Base-by-base conservation (phyloP, 768 basidiomycete species). In the Heimioporus sp. region DNA sequence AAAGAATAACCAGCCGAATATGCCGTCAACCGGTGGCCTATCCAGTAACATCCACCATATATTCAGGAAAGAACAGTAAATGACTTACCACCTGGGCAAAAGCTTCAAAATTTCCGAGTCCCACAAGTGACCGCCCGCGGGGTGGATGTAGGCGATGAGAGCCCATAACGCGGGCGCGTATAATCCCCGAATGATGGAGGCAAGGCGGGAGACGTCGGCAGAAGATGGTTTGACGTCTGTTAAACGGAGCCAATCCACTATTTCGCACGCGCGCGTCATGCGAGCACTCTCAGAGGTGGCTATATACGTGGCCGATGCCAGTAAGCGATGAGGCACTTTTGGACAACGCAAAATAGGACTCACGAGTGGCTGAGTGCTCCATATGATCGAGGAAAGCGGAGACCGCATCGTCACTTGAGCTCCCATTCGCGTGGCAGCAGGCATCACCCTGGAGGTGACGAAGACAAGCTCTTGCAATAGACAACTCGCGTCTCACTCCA, bases 221-320 rank as follows among this genome's bases (percentile, higher is more conserved):
- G 67, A 12, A 13, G 62, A 58, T 5, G 80, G 57, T 1, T 66
- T 58, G 24, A 65, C 60, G 13, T 73, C 72, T 2, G 74, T 59
- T 1, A 87, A 66, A 35, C 86, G 80, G 31, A 85, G 51, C 78
- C 79, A 82, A 56, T 87, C 85, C n/a, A 88, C 71, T 0, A 89
- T 69, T 46, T 82, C 80, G 40, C 73, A 80, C 1, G 83, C 84
- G 28, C 70, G 57, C 1, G 61, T 55, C 43, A 66, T 69, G 39
- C 77, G 65, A 21, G 66, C 67, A 3, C 48, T 47, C 37, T 66
- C 66, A 3, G 71, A 65, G 16, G 65, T 60, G 31, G 78, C 82
- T 85, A 42, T n/a, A 53, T 39, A 24, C 10, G 28, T 28, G 15
- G 20, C 10, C 6, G 15, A 39, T 50, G 9, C 59, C 5, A 17